These are phyloP conservation scores for Borealophlyctis nickersoniae DNA, from an alignment of 192 early-diverging fungal genomes.

Conservation along the genomic window DNA sequence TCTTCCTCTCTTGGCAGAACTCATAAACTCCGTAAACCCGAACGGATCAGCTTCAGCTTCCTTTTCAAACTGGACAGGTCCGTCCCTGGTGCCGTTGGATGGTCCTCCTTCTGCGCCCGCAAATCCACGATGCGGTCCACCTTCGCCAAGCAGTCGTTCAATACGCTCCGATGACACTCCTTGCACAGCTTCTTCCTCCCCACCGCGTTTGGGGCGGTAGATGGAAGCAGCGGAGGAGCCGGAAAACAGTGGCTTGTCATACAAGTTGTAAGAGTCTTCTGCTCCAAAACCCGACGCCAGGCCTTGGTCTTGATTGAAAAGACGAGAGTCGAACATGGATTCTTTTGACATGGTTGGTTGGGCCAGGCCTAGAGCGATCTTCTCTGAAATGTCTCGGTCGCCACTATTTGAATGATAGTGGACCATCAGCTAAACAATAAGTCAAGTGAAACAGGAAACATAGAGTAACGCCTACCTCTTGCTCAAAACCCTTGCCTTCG, in stretches of 20 bases:
- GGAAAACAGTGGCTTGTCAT: slow-evolving; percentile 93
- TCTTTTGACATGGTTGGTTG: slow-evolving; percentile 87
- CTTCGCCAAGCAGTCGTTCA: slow-evolving; percentile 60
- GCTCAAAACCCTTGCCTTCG: slow-evolving; percentile 73
- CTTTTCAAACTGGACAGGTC: slow-evolving; percentile 94
- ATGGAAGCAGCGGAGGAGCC: slow-evolving; percentile 61
- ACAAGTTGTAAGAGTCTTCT: slow-evolving; percentile 89
- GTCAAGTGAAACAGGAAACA: neutral
- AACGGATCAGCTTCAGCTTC: slow-evolving; percentile 79
- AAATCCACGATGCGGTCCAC: slow-evolving; percentile 66
- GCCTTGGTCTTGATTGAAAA: slow-evolving; percentile 91
- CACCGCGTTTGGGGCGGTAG: slow-evolving; percentile 71
- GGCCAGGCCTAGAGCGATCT: slow-evolving; percentile 93
- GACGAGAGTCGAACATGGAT: slow-evolving; percentile 87
- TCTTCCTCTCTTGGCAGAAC: slow-evolving; percentile 62
- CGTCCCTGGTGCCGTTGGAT: slow-evolving; percentile 54
- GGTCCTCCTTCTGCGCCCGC: slow-evolving; percentile 58
- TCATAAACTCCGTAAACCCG: slow-evolving; percentile 86
- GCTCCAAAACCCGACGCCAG: slow-evolving; percentile 83
- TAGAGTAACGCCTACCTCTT: slow-evolving; percentile 23
- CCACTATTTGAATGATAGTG: slow-evolving; percentile 42
- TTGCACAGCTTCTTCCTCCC: slow-evolving; percentile 52
- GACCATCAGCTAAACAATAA: neutral
- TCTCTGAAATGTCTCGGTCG: slow-evolving; percentile 96
- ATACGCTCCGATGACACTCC: slow-evolving; percentile 69